A percentile compares a stretch with the other conserved stretches of the same genome.
Evolutionary conservation across 768 basidiomycete genomes (phyloP).

Genomic region (Fistulinella prunicolor): DNA sequence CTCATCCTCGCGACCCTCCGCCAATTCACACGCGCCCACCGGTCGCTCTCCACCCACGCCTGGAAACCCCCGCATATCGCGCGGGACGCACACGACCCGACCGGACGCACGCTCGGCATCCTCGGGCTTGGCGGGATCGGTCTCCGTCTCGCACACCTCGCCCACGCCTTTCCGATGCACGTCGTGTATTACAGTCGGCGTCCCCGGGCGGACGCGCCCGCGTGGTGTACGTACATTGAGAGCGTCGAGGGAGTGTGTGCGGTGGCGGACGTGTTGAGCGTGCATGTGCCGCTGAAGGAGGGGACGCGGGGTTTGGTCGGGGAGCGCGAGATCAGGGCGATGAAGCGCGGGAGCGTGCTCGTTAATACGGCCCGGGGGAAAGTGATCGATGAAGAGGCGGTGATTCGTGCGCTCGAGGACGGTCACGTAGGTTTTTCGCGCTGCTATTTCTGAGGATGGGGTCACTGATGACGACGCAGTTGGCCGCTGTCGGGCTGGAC

Average conservation of each 20-base stretch:
- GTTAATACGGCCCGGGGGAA: constrained; percentile 92
- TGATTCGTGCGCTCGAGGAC: constrained; percentile 81
- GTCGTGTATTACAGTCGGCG: constrained; percentile 76
- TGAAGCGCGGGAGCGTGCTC: constrained; percentile 77
- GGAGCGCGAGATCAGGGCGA: constrained; percentile 67
- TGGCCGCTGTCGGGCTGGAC: constrained; percentile 64
- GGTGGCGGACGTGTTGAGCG: constrained; percentile 77
- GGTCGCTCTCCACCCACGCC: constrained; percentile 43
- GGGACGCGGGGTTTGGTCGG: constrained; percentile 75
- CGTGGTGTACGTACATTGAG: constrained; percentile 77
- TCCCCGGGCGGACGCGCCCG: constrained; percentile 54
- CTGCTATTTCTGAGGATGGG: not conserved
- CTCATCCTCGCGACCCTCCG: constrained; percentile 76
- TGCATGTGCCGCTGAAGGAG: constrained; percentile 76
- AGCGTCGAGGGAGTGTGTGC: constrained; percentile 59
- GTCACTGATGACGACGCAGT: not conserved
- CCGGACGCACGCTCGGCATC: constrained; percentile 66
- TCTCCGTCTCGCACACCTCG: constrained; percentile 63
- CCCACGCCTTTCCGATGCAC: constrained; percentile 84
- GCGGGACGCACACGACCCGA: constrained; percentile 56
- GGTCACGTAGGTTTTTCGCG: constrained; percentile 67
- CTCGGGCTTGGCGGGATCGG: constrained; percentile 81
- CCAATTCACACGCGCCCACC: constrained; percentile 66
- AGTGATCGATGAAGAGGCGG: constrained; percentile 82
- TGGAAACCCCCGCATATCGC: constrained; percentile 60